These are phyloP conservation scores for Pestalotiopsis sp. DNA, from an alignment of 2,329 filamentous ascomycete genomes.

Conservation along the genomic window DNA sequence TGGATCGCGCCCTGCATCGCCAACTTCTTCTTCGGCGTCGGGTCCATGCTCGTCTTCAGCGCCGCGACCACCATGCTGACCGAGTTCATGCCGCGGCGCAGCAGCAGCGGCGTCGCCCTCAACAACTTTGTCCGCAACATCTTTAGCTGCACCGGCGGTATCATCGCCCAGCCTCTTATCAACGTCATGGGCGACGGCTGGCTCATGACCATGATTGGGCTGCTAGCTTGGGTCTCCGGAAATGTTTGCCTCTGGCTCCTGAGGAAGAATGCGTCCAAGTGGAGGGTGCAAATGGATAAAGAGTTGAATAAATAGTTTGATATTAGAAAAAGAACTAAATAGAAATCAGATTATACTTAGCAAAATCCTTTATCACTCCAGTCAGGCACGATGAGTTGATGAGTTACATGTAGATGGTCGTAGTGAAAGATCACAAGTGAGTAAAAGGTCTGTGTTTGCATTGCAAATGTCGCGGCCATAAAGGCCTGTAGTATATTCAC, in stretches of 20 bases:
- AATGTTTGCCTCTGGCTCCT: constrained; percentile 62
- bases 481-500: not conserved
- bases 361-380: too few species aligned
- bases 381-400: not conserved
- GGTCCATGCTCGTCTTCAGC: constrained; percentile 78
- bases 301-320: constrained; percentile 1
- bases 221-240: constrained; percentile 59
- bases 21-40: constrained; percentile 74
- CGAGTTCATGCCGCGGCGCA: constrained; percentile 75
- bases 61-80: constrained; percentile 81
- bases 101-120: constrained; percentile 73
- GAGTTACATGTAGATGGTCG: not conserved
- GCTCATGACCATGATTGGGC: constrained; percentile 64
- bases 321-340: not conserved
- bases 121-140: constrained; percentile 85
- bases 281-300: constrained; percentile 65
- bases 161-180: constrained; percentile 73
- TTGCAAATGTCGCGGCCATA: not conserved
- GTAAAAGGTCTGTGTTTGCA: not conserved
- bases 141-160: constrained; percentile 69
- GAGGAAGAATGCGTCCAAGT: constrained; percentile 59
- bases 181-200: constrained; percentile 73
- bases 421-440: too few species aligned
- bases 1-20: constrained; percentile 66
- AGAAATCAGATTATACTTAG: not conserved